Evolutionary conservation across 2,329 filamentous ascomycete genomes (phyloP), one percentile per base, ranked within the genome.

Genomic region (Ploettnerulaceae sp.): DNA sequence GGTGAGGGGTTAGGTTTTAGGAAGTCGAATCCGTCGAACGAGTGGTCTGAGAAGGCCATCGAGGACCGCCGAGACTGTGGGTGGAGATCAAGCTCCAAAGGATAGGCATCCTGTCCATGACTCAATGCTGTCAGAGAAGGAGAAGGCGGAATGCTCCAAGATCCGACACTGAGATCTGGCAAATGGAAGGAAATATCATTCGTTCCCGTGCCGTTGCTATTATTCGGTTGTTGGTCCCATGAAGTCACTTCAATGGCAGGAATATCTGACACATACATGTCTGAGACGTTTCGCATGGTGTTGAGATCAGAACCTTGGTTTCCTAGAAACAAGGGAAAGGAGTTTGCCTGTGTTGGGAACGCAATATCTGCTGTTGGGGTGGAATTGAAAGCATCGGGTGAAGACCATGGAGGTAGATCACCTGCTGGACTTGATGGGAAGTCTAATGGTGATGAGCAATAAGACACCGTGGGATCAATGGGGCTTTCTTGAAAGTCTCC

Each of bases 231-330:
- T 18, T 26, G 12, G 7, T 42, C 39, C 28, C 31, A 42, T 9
- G 39, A 42, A 25, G 39, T 42, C 4, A 42, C 39, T 33, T 42
- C 39, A 21, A 42, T 42, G 11, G 39, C 33, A 7, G 39, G 39
- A n/a, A 42, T 42, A 2, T 32, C 39, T 12, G 39, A 29, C 4
- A 34, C 20, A 11, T 24, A 8, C 12, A 42, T 14, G 4, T 17
- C 28, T 7, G n/a, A 18, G 28, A 8, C 18, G 15, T 25, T 5
- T 12, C 24, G 33, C 12, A 12, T 8, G 20, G 11, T 14, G 9
- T 5, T 28, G 7, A 14, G 9, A 17, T 25, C 18, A 6, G n/a
- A 5, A 17, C 21, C n/a, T 6, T 42, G 17, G 15, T 14, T 34
- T 18, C 29, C 29, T 18, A 29, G 20, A 14, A 29, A 5, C 3